phyloP scores from a whole-genome alignment of 2,329 filamentous ascomycete genomes.

The Nothopassalora personata region DNA sequence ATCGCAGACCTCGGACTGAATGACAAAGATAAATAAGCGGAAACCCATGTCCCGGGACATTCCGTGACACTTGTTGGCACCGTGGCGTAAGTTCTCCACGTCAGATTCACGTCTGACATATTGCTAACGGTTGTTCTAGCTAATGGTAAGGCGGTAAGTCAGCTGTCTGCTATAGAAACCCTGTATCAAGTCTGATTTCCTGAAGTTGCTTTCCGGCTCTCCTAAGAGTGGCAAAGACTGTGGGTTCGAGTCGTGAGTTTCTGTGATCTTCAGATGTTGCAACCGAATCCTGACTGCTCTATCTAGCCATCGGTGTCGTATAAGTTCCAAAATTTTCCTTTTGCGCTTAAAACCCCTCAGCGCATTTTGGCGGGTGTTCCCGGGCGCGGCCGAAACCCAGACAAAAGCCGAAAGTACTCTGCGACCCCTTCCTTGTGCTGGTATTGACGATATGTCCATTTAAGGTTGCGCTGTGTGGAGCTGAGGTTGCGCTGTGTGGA shows the following conservation, averaged over 20 bases:
- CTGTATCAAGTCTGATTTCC: neutral
- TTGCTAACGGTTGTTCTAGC: neutral
- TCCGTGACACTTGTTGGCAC: too few relatives aligned
- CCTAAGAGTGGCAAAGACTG: conserved; percentile 16
- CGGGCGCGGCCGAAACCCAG: too few relatives aligned
- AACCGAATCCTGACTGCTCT: too few relatives aligned
- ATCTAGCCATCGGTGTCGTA: neutral
- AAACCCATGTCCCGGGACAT: too few relatives aligned
- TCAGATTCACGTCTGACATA: neutral
- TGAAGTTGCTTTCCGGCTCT: conserved; percentile 15
- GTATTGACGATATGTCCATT: neutral
- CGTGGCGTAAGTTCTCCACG: too few relatives aligned
- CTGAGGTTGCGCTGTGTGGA: too few relatives aligned
- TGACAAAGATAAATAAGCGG: too few relatives aligned
- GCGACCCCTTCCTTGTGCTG: neutral
- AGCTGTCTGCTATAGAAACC: neutral
- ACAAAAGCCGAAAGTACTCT: neutral
- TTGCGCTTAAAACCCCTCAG: neutral
- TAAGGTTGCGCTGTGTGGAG: neutral
- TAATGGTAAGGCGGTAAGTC: neutral
- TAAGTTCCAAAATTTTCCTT: too few relatives aligned
- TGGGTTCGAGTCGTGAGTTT: conserved; percentile 19
- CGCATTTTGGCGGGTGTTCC: neutral
- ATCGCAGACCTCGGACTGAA: too few relatives aligned
- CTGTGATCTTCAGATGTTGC: neutral